Base-by-base conservation (phyloP, 768 basidiomycete species). In the Cystofilobasidium bisporidii region DNA sequence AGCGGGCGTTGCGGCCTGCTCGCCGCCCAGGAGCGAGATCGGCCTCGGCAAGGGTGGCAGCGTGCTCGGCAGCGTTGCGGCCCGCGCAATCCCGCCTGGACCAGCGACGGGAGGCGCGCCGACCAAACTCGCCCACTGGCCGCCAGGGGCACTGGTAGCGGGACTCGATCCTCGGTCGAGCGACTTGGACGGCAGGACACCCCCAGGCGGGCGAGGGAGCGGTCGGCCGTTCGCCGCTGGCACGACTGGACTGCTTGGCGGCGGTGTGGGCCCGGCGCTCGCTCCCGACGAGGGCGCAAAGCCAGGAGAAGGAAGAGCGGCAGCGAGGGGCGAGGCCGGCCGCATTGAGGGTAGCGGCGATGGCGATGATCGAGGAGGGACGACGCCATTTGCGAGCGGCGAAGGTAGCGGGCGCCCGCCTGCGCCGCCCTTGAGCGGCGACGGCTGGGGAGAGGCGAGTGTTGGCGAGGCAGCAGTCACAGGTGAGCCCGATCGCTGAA, bases 111-210 rank as follows among this genome's bases (percentile, higher is more conserved):
- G 26, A 24, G 20, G 15, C 26, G 17, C 47, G 43, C 36, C 47
- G 48, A 28, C 33, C 24, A 50, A 12, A 24, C 47, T 20, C 26
- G 20, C 57, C 18, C 36, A 26, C 43, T 32, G 32, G 26, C 40
- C 64, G 28, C 17, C 33, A n/a, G 15, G 38, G 36, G 40, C 28
- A 8, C 24, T 18, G 15, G 33, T 8, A 36, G 48, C 33, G 12
- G 33, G 14, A 10, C 22, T n/a, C 26, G 47, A 28, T 12, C 67
- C 67, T 32, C 67, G 61, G 41, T 68, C 67, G 18, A 68, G 56
- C 45, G 48, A 55, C 50, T 68, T 68, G 0, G 67, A 68, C 14
- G 61, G 53, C 20, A 61, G 33, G n/a, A 68, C 57, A 9, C 61
- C 67, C 6, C 67, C 67, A 0, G 61, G 61, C 14, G 61, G 61